phyloP scores from a whole-genome alignment of 495 filamentous ascomycete genomes.

The Aspergillus avenaceus region DNA sequence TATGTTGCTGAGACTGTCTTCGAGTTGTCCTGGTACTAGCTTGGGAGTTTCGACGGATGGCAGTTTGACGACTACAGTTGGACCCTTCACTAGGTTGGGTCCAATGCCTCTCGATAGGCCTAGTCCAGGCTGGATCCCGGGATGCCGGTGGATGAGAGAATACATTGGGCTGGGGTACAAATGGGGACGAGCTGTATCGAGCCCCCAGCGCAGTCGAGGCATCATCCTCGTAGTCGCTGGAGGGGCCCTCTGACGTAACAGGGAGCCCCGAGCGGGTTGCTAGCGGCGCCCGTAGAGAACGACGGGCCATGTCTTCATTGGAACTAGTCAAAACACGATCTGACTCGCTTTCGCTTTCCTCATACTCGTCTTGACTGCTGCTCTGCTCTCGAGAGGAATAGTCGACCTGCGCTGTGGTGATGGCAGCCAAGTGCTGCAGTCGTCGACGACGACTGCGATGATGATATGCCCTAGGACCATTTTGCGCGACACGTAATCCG shows the following conservation, averaged over 20 bases:
- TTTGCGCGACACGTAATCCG: constrained; percentile 68
- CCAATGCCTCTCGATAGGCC: constrained; percentile 40
- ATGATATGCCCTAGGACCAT: constrained; percentile 28
- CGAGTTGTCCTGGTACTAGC: constrained; percentile 26
- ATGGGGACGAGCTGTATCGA: constrained; percentile 52
- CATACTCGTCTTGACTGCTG: constrained; percentile 89
- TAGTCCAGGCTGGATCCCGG: constrained; percentile 45
- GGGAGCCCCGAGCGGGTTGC: constrained; percentile 20
- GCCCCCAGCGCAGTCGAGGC: constrained; percentile 76
- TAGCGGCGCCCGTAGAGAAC: constrained; percentile 17
- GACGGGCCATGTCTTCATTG: constrained; percentile 62
- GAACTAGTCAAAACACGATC: constrained; percentile 82
- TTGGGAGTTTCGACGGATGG: constrained; percentile 35
- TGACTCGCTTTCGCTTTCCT: constrained; percentile 80
- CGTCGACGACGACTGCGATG: constrained; percentile 52
- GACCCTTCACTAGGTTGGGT: constrained; percentile 37
- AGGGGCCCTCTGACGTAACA: constrained; percentile 40
- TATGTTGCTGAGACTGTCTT: constrained; percentile 38
- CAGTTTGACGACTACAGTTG: constrained; percentile 33
- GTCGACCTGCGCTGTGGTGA: constrained; percentile 46
- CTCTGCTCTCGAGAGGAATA: constrained; percentile 40
- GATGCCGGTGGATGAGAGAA: constrained; percentile 79
- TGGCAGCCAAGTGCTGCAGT: constrained; percentile 42
- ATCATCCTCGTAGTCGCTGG: constrained; percentile 69
- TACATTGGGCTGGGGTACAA: constrained; percentile 84